Base-by-base conservation (phyloP, 2,329 filamentous ascomycete genomes). In the Myriosclerotinia scirpicola region DNA sequence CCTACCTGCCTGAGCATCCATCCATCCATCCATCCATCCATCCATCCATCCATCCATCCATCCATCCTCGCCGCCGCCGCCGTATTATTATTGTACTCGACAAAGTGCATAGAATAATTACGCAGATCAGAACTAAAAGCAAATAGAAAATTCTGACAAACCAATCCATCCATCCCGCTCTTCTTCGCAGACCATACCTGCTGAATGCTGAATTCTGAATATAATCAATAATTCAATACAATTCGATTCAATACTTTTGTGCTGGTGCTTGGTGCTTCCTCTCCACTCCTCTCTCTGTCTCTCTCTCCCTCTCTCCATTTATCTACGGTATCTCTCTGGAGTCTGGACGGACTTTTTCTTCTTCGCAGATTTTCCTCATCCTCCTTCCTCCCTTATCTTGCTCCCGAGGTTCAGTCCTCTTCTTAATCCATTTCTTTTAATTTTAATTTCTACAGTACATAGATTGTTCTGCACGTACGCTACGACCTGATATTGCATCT, bases 401-500 rank as follows among this genome's bases (percentile, higher is more conserved):
- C 46, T 17, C 44, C 44, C 44, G 58, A 22, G 34, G 12, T 26
- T 26, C n/a, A 40, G n/a, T 60, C 58, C 34, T 38, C 14, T 48
- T 26, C 42, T 34, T n/a, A 26, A 50, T 38, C 34, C 15, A 17
- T 42, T 65, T 48, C 34, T 36, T 36, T 50, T 58, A 48, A 60
- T 65, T n/a, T 60, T 59, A 38, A 48, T 52, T 42, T 53, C 36
- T 34, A 36, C 54, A 38, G 12, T 65, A 44, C 63, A 65, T 36
- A 58, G 11, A 40, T 40, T 50, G 30, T 62, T 62, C 34, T 48
- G 58, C 44, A 52, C 58, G 6, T 14, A 50, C 58, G 34, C 58
- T 61, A 61, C 58, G 58, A 61, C 58, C 6, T 50, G 58, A 40
- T 61, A 50, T 50, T 61, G 58, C 44, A 61, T 61, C 44, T 50